Evolutionary conservation across 2,329 filamentous ascomycete species (phyloP).

Genomic region (Trichoderma sp.): DNA sequence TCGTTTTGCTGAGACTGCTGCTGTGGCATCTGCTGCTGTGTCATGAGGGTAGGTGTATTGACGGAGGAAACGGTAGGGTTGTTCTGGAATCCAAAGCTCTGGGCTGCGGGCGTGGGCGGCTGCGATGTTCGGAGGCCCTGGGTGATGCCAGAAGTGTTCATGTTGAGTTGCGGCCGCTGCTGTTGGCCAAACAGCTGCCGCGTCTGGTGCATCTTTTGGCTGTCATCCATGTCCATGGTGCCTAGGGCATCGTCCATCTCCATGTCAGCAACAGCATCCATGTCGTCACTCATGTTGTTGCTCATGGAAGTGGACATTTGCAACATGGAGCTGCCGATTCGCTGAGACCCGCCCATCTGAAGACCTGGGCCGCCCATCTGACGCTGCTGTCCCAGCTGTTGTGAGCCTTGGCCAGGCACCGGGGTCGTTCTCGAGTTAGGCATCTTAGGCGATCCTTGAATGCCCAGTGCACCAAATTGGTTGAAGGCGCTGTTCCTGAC

Average conservation of each 20-base stretch:
- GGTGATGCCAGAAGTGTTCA: constrained; percentile 71
- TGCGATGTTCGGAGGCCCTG: constrained; percentile 82
- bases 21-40: constrained; percentile 65
- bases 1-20: constrained; percentile 58
- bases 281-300: constrained; percentile 52
- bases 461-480: constrained; percentile 38
- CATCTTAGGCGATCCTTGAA: constrained; percentile 34
- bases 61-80: constrained; percentile 97
- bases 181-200: constrained; percentile 66
- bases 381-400: constrained; percentile 36
- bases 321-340: constrained; percentile 28
- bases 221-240: constrained; percentile 61
- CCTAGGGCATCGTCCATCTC: constrained; percentile 86
- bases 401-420: constrained; percentile 30
- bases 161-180: constrained; percentile 67
- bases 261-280: constrained; percentile 91
- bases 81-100: constrained; percentile 76
- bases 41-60: constrained; percentile 87
- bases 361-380: constrained; percentile 31
- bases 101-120: constrained; percentile 77
- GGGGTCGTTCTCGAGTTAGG: constrained; percentile 34
- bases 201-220: constrained; percentile 64
- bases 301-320: constrained; percentile 45
- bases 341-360: constrained; percentile 39
- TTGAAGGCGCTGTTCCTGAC: constrained; percentile 41